Evolutionary conservation across 352 stramenopile species (phyloP), one percentile per base, ranked within the genome.

Genomic region (Pythium aristosporum): DNA sequence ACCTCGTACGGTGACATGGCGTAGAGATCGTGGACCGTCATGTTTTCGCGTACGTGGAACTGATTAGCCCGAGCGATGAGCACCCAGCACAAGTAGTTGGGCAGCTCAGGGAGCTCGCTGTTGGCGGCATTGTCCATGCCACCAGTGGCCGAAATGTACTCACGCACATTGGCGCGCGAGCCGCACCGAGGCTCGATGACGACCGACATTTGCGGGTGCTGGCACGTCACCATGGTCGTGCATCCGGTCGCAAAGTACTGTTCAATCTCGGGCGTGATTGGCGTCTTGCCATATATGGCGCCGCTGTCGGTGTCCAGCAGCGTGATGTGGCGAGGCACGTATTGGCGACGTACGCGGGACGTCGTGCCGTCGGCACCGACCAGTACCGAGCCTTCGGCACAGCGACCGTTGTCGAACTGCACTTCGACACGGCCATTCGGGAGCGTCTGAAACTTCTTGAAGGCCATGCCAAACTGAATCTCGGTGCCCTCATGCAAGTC

Each of bases 261-360:
- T 43, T 86, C 77, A 20, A 90, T 75, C 59, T 84, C 77, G 0
- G 75, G 77, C 2, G 81, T 87, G 30, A 88, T 50, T 0, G 72
- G 65, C 8, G 81, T 88, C 66, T 88, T 90, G 47, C 81, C 81
- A 67, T 90, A 90, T 53, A 90, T 88, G 11, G 81, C 81, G 2
- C 77, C 73, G 16, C 77, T 78, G 61, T 88, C 79, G 9, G 79
- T 87, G 62, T 90, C 81, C 15, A 90, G 65, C 16, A 90, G 54
- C 6, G 69, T 77, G 4, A 77, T 69, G 8, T 71, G 54, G 20
- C 63, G 61, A 12, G 79, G 79, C 1, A 88, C 63, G 59, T 86
- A 88, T 57, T 90, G 81, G 2, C 75, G 68, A 12, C 79, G 81
- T 36, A 90, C 77, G 2, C 79, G 75, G 0, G 79, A 90, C 0